These are phyloP conservation scores for Zopfia rhizophila DNA, from an alignment of 2,329 filamentous ascomycete genomes.

Conservation along the genomic window DNA sequence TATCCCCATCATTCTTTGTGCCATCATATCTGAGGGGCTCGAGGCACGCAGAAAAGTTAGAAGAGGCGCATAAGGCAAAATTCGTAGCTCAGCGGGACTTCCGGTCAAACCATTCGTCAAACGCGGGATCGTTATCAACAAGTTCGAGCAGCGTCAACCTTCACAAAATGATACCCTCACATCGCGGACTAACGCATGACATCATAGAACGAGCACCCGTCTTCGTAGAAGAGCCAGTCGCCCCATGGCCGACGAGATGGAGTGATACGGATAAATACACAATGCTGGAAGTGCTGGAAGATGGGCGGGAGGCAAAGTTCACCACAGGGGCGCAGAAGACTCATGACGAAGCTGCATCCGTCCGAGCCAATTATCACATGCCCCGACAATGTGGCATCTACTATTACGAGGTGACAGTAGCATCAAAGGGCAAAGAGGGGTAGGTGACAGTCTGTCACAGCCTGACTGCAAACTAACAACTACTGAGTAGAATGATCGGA, in stretches of 20 bases:
- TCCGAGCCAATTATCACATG: constrained; percentile 87
- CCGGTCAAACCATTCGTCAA: constrained; percentile 56
- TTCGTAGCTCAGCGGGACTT: constrained; percentile 58
- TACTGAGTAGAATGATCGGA: constrained; percentile 57
- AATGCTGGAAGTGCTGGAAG: constrained; percentile 77
- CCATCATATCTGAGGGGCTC: constrained; percentile 86
- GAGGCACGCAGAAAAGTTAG: constrained; percentile 79
- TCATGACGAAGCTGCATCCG: constrained; percentile 79
- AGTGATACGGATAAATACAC: constrained; percentile 79
- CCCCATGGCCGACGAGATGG: constrained; percentile 85
- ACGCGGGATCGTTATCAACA: constrained; percentile 61
- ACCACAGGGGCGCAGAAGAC: constrained; percentile 64
- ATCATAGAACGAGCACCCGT: constrained; percentile 78
- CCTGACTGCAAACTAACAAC: constrained; percentile 29
- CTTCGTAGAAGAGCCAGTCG: constrained; percentile 68
- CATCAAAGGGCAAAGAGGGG: constrained; percentile 75
- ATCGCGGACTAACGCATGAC: constrained; percentile 84
- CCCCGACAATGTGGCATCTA: constrained; percentile 91
- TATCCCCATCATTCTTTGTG: constrained; percentile 72
- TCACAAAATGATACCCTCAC: constrained; percentile 70
- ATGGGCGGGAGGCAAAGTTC: constrained; percentile 77
- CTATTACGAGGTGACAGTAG: constrained; percentile 83
- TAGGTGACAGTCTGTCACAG: constrained; percentile 56
- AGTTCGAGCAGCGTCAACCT: constrained; percentile 68
- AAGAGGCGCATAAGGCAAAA: constrained; percentile 74